These are phyloP conservation scores for Diplodia mutila DNA, from an alignment of 2,329 filamentous ascomycete genomes.

Conservation along the genomic window DNA sequence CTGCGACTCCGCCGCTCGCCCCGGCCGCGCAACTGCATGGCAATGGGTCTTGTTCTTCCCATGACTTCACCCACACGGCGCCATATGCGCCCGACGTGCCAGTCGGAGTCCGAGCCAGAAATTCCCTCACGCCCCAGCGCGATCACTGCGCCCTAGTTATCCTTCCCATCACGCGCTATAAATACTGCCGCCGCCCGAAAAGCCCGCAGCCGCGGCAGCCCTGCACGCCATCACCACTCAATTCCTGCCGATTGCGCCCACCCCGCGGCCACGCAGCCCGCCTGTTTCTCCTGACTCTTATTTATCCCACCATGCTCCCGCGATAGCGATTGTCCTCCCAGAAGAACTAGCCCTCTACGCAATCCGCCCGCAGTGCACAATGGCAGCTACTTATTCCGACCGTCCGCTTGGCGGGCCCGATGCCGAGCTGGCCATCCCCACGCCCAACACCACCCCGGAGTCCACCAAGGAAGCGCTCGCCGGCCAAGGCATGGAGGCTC, in stretches of 20 bases:
- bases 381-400: conserved; percentile 25
- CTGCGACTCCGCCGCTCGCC: conserved; percentile 17
- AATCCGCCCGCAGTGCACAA: background rate
- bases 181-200: conserved; percentile 15
- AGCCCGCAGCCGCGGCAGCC: conserved; percentile 20
- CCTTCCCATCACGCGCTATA: background rate
- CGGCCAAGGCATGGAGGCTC: conserved; percentile 64
- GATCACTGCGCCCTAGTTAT: background rate
- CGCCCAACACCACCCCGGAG: conserved; percentile 14
- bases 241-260: background rate
- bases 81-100: background rate
- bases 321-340: conserved; percentile 34
- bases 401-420: conserved; percentile 16
- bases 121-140: conserved; percentile 12
- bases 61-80: conserved; percentile 7
- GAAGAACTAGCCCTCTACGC: background rate
- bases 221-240: conserved; percentile 20
- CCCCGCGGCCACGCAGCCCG: conserved; percentile 8
- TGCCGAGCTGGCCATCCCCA: conserved; percentile 15
- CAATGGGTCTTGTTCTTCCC: background rate
- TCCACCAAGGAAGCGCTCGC: conserved; percentile 27
- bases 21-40: background rate
- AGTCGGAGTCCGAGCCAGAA: background rate
- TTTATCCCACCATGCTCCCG: conserved; percentile 37
- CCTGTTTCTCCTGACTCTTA: conserved; percentile 3